Base-by-base conservation (phyloP, 768 basidiomycete genomes). In the Clathrus columnatus region DNA sequence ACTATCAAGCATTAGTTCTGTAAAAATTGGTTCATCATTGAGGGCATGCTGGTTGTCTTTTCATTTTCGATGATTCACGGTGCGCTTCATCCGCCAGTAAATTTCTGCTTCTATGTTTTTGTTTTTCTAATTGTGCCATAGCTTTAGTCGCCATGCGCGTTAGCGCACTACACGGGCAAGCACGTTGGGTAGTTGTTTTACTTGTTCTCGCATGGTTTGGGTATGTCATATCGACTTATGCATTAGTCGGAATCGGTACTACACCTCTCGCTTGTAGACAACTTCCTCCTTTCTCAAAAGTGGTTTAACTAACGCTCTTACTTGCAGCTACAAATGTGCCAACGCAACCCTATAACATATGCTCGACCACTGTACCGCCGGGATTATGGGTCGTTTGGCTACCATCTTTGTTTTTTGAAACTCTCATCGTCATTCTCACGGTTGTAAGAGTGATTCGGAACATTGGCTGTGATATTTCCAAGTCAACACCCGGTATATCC, bases 311-410 rank as follows among this genome's bases (percentile, higher is more conserved):
- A 7, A 50, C 49, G 24, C 14, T 14, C 49, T 7, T 20, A n/a
- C 36, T n/a, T 8, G 24, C 29, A 50, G 49, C 24, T 26, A 30
- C 24, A 8, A 50, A 26, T 30, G 49, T 24, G 14, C 49, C 49
- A 20, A 30, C 23, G 8, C 24, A 4, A 7, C 49, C 24, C 17
- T 50, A 26, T n/a, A 50, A 50, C 17, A 50, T 50, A 24, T 50
- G 49, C 28, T 10, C 16, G 18, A 30, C 49, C 3, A 14, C 49
- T 14, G 16, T 26, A 14, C 7, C 14, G 14, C 23, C 29, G 8
- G 49, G 30, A 14, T 20, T 50, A 30, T 50, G 49, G 49, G 28
- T 50, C 7, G 49, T 50, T 20, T 50, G 49, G 49, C 28, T 50
- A 26, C 49, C 49, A 8, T 50, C 49, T 24, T 26, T 50, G 18